These are phyloP conservation scores for Orychophragmus violaceus DNA, from an alignment of 345 rosid genomes.

Conservation along the genomic window DNA sequence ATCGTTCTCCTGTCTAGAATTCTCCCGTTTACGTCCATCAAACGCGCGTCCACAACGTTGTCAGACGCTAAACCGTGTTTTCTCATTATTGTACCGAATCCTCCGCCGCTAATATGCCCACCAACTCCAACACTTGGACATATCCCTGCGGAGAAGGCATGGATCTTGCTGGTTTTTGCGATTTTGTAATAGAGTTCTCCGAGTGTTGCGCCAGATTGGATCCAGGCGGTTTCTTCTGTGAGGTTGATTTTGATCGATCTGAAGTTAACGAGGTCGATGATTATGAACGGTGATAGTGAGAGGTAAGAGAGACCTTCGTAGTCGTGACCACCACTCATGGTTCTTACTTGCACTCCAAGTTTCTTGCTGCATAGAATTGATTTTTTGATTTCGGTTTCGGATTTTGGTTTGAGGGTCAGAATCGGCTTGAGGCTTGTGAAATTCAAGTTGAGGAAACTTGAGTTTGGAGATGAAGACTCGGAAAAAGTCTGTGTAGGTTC, in stretches of 20 bases:
- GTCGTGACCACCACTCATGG: conserved; percentile 66
- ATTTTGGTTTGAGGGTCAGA: conserved; percentile 32
- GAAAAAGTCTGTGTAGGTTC: conserved; percentile 5
- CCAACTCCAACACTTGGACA: too few species aligned
- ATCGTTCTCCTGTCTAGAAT: too few species aligned
- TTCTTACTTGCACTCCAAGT: conserved; percentile 38
- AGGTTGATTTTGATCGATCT: conserved; percentile 34
- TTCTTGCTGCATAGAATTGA: conserved; percentile 37
- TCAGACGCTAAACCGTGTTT: too few species aligned
- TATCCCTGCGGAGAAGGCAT: too few species aligned
- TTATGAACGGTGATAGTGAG: conserved; percentile 37
- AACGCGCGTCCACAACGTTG: too few species aligned
- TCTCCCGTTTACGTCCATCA: too few species aligned
- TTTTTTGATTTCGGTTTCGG: conserved; percentile 38
- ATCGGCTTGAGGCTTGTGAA: conserved; percentile 36
- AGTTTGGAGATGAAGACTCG: not conserved
- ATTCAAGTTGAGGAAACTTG: conserved; percentile 20
- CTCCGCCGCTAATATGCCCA: too few species aligned
- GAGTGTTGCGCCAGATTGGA: too few species aligned
- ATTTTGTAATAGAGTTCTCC: too few species aligned
- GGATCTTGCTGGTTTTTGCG: too few species aligned
- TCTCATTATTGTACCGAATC: too few species aligned
- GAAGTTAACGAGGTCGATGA: conserved; percentile 43
- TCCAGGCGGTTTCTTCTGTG: too few species aligned
- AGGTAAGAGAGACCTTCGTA: conserved; percentile 55